Evolutionary conservation across 257 asterid species (phyloP), one percentile per base, ranked within the genome.

Genomic region (Agastache rugosa): DNA sequence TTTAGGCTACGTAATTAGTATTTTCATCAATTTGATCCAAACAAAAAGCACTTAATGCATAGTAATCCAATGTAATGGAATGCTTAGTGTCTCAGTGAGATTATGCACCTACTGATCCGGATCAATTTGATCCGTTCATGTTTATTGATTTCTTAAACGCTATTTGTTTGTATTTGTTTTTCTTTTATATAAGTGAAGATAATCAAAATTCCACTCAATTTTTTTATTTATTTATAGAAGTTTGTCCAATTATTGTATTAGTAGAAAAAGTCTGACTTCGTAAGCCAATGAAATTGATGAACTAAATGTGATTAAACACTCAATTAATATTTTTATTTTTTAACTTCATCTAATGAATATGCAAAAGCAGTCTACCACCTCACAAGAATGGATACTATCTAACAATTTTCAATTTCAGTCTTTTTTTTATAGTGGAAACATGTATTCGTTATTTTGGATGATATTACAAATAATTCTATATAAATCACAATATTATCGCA

Each of bases 251-350:
- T 14, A 72, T 81, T 66, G 71, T 50, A 14, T 67, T 54, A 35
- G 79, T 15, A 16, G 69, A 61, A 67, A 37, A 72, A 71, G 62
- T 63, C 53, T 2, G 69, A 68, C 55, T 68, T 74, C 44, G 72
- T 35, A 9, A 63, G 69, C 68, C 56, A 69, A 60, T 37, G 5
- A 6, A 56, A 62, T 61, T 31, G 62, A 59, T 20, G 31, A 53
- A 23, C 48, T 55, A 61, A 71, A 63, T 56, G 63, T 31, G 70
- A 37, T 71, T 41, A 67, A 12, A 48, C 61, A 17, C 20, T 50
- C 20, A 63, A 69, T 20, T 31, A 68, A 44, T 41, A 14, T 35
- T 55, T 25, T n/a, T n/a, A n/a, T n/a, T n/a, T 31, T 34, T 35
- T n/a, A 10, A 10, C 12, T 74, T 69, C 77, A 69, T 22, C 53